Conservation (phyloP, 106 monocot species). For the Triglochin maritima region DNA sequence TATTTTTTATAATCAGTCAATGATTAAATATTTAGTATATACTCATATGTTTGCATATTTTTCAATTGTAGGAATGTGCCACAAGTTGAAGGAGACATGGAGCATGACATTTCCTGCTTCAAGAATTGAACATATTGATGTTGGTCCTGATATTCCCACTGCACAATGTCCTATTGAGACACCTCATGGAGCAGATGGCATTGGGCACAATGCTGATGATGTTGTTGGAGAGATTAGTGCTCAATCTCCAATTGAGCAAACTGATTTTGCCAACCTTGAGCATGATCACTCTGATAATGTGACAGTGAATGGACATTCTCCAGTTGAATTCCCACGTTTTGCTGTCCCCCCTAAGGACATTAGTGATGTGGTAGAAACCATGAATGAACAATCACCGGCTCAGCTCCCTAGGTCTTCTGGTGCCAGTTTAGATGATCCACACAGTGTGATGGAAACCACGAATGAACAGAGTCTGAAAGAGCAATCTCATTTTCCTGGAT, state of each 20-base stretch:
- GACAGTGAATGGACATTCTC: neutral
- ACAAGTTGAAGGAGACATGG: conserved; percentile 21
- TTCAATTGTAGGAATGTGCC: conserved; percentile 33
- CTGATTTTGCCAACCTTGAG: neutral
- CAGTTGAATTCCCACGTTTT: neutral
- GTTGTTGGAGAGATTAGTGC: neutral
- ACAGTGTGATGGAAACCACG: neutral
- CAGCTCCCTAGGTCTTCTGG: neutral
- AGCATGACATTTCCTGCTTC: conserved; percentile 25
- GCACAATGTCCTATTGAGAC: neutral
- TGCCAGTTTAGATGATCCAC: conserved; percentile 8
- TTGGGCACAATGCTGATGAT: neutral
- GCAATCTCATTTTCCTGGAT: conserved; percentile 17
- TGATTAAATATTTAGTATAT: neutral
- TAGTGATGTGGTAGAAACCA: neutral
- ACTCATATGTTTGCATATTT: neutral
- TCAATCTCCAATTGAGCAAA: neutral
- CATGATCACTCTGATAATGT: neutral
- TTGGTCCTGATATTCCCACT: neutral
- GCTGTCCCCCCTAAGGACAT: neutral
- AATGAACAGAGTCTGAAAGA: conserved; percentile 5
- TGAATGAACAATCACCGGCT: neutral
- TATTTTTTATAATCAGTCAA: neutral
- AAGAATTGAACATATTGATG: neutral
- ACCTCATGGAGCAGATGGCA: neutral